phyloP scores from a whole-genome alignment of 1,284 basidiomycete genomes.

The Ustilago hordei region DNA sequence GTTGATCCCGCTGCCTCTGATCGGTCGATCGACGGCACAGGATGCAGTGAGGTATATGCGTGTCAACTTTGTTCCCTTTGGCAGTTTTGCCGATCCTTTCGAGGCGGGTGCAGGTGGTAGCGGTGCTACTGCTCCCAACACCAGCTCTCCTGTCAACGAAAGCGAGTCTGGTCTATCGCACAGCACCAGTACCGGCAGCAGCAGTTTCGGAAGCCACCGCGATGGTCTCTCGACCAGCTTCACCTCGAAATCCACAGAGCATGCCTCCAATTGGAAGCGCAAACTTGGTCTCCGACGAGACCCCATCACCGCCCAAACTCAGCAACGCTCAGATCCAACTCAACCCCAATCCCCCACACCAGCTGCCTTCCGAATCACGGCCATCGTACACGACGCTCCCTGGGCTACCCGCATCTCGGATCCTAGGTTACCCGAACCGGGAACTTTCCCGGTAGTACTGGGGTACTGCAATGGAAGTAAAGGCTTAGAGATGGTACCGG shows the following conservation, averaged over 20 bases:
- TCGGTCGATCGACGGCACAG: constrained; percentile 18
- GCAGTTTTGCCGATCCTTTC: constrained; percentile 10
- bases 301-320: not conserved
- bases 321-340: not conserved
- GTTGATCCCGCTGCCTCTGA: constrained; percentile 58
- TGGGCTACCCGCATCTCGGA: constrained; percentile 29
- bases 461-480: constrained; percentile 51
- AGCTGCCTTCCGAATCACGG: constrained; percentile 49
- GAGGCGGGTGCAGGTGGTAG: constrained; percentile 1
- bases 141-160: constrained; percentile 14
- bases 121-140: not conserved
- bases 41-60: constrained; percentile 49
- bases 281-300: constrained; percentile 29
- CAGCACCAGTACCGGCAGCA: constrained; percentile 29
- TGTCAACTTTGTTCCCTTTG: constrained; percentile 55
- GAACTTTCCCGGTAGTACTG: constrained; percentile 54
- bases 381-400: constrained; percentile 45
- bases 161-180: constrained; percentile 18
- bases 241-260: constrained; percentile 19
- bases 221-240: constrained; percentile 4
- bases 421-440: constrained; percentile 40
- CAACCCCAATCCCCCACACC: constrained; percentile 14
- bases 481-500: constrained; percentile 49
- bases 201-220: constrained; percentile 14
- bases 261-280: constrained; percentile 39